Base-by-base conservation (phyloP, 345 rosid genomes). In the Populus euphratica region DNA sequence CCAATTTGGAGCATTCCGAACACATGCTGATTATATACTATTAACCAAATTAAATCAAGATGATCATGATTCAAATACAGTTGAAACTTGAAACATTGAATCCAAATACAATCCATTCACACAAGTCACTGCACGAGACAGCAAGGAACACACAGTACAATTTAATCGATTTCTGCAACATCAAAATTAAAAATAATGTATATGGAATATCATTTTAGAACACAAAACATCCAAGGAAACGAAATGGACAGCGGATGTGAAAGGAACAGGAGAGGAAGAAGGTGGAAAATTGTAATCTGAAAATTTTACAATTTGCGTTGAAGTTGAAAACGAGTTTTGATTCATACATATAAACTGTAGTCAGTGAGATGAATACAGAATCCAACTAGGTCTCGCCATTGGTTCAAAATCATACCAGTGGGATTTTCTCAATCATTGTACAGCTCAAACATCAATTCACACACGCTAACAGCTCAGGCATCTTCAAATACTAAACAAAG, bases 381-480 rank as follows among this genome's bases (percentile, higher is more conserved):
- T 65, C 39, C 16, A 29, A 64, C 70, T 27, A 21, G 27, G 63
- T 29, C 39, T 66, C 6, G 25, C 23, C 11, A 43, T 6, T 63
- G 39, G 44, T 43, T 13, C 11, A 41, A 43, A 56, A 39, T 44
- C 47, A 66, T 68, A 18, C 52, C 69, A 69, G 39, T n/a, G 56
- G 27, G 68, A n/a, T 59, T 27, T 38, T 33, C 62, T 29, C 35
- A 31, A 14, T 33, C 70, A 67, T 20, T 21, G 41, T 17, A 67
- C 23, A 33, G 67, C 23, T 52, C n/a, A 63, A 31, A 63, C 67
- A 63, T 52, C 64, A 33, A 47, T 49, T 27, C 43, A 36, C 33
- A 17, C 52, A 43, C 54, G 13, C 4, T 44, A 63, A 62, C 75
- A 70, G 63, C 75, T 59, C 62, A 77, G 47, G 44, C 69, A 69